Base-by-base conservation (phyloP, 2,329 filamentous ascomycete genomes). In the Madurella fahalii region DNA sequence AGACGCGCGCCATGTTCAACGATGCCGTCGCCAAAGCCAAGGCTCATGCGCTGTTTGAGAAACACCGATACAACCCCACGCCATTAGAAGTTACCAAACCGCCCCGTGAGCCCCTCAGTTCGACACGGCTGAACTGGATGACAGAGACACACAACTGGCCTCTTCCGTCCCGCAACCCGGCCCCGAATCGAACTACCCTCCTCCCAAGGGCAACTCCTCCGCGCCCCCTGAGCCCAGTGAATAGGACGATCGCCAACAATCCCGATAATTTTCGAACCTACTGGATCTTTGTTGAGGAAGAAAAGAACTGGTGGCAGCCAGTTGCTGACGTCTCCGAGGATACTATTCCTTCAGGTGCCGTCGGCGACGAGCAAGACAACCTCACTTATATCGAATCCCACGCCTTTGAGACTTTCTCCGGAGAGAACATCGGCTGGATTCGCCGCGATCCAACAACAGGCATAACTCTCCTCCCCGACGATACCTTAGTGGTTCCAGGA, bases 211-310 rank as follows among this genome's bases (percentile, higher is more conserved):
- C 69, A 1, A 52, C 66, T 2, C 63, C 66, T 12, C 53, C 54
- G 31, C 58, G 58, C 15, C 61, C 47, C 11, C 16, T 25, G 45
- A 61, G 18, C 37, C 55, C 61, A n/a, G 64, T 68, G 1, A 67
- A 73, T 2, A 69, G 76, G 17, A 51, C 80, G 40, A 69, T 65
- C 50, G 74, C 80, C 50, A 77, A 77, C 12, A 65, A 79, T 12
- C 70, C 72, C 0, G 75, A 78, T 59, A 69, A 68, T 5, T 69
- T 70, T 2, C 37, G 17, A 7, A 17, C 31, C 42, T 50, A 48
- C 47, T 37, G 34, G 39, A 40, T 9, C 8, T 55, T 63, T 12
- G 50, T 50, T 11, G 1, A 67, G 70, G 9, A 59, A n/a, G 50
- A 61, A 37, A 50, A 58, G 49, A 32, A 13, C 1, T 57, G 47